Conservation (phyloP, 176 grass and related monocot genomes). For the Pharus latifolius region DNA sequence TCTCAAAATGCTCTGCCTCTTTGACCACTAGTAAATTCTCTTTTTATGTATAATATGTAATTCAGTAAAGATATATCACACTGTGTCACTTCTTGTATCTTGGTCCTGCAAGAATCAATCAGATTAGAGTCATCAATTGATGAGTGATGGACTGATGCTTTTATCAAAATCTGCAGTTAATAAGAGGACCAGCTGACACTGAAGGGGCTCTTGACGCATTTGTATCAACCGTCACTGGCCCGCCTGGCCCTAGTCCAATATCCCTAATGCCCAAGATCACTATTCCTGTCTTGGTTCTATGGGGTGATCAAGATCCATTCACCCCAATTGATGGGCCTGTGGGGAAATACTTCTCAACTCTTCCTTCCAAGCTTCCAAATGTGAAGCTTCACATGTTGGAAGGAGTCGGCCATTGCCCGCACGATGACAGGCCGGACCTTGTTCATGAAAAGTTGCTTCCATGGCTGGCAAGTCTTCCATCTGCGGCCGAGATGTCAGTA, state of each 20-base stretch:
- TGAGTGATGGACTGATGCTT: neutral
- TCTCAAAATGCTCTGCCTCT: neutral
- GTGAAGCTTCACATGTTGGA: conserved; percentile 56
- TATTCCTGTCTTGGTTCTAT: conserved; percentile 69
- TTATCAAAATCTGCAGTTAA: conserved; percentile 39
- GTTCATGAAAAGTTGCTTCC: conserved; percentile 76
- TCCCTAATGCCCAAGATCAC: conserved; percentile 54
- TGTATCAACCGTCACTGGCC: conserved; percentile 84
- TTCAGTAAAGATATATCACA: neutral
- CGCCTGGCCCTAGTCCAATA: conserved; percentile 61
- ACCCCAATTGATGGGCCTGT: conserved; percentile 86
- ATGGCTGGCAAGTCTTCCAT: conserved; percentile 53
- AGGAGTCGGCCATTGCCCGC: conserved; percentile 81
- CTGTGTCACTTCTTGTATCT: too few species aligned
- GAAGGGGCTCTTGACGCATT: conserved; percentile 80
- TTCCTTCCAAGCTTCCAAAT: conserved; percentile 49
- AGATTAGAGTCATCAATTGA: neutral
- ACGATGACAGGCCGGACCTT: conserved; percentile 76
- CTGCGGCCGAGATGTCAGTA: neutral
- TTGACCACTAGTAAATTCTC: neutral
- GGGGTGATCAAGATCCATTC: conserved; percentile 82
- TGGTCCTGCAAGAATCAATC: neutral
- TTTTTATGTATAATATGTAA: too few species aligned
- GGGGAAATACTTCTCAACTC: conserved; percentile 66
- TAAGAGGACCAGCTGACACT: conserved; percentile 49